phyloP scores from a whole-genome alignment of 768 basidiomycete genomes.

The Rhizopogon sp. region DNA sequence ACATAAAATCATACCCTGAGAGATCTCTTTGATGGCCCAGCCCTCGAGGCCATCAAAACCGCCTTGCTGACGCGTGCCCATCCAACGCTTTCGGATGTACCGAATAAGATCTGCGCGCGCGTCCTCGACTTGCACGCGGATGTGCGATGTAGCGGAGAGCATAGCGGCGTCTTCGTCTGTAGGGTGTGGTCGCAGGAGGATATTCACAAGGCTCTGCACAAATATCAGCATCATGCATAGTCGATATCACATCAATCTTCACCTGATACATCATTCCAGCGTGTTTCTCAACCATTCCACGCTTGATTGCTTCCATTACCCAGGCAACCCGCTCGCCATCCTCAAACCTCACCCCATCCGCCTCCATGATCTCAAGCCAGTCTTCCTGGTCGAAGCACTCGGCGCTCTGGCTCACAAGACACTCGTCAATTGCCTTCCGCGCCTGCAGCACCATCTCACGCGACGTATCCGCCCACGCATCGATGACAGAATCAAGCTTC shows the following conservation, averaged over 20 bases:
- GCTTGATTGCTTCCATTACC: slow-evolving; percentile 60
- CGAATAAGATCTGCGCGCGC: slow-evolving; percentile 38
- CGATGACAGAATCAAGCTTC: slow-evolving; percentile 52
- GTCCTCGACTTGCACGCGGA: slow-evolving; percentile 71
- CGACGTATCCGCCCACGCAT: slow-evolving; percentile 35
- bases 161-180: slow-evolving; percentile 55
- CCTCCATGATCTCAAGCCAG: slow-evolving; percentile 72
- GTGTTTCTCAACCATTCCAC: slow-evolving; percentile 60
- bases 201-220: slow-evolving; percentile 63
- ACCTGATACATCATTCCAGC: slow-evolving; percentile 79
- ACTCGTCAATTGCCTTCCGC: slow-evolving; percentile 57
- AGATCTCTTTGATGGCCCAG: slow-evolving; percentile 87
- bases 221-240: slow-evolving; percentile 2
- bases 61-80: slow-evolving; percentile 64
- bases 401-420: slow-evolving; percentile 54
- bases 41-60: slow-evolving; percentile 80
- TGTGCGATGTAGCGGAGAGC: slow-evolving; percentile 63
- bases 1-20: slow-evolving; percentile 20
- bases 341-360: slow-evolving; percentile 69
- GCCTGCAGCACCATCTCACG: slow-evolving; percentile 64
- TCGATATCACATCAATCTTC: slow-evolving; percentile 8
- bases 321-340: slow-evolving; percentile 75
- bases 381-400: slow-evolving; percentile 63
- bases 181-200: slow-evolving; percentile 65
- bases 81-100: slow-evolving; percentile 80